phyloP scores from a whole-genome alignment of 768 basidiomycete species.

The Psilocybe tampanensis region DNA sequence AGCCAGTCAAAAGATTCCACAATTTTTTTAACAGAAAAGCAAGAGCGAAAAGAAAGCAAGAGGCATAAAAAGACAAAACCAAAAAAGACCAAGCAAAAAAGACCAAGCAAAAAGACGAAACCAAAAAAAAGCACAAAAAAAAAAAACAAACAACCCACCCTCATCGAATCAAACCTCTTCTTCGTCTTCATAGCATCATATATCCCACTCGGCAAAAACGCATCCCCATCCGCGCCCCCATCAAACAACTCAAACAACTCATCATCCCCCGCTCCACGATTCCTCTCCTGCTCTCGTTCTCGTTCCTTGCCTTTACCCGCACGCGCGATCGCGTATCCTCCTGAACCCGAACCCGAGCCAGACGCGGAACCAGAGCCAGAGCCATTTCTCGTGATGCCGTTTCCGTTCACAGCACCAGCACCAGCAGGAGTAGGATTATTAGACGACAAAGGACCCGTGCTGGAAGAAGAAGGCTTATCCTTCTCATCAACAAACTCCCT shows the following conservation, averaged over 20 bases:
- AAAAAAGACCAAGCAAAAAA: not conserved
- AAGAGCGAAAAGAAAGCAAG: not conserved
- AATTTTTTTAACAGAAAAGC: not conserved
- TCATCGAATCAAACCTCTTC: slow-evolving; percentile 92
- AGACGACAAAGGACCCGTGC: too few species aligned
- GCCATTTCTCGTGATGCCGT: not conserved
- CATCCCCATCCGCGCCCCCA: slow-evolving; percentile 48
- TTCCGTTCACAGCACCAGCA: not conserved
- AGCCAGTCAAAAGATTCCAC: not conserved
- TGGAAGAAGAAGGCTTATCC: too few species aligned
- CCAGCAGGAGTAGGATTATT: too few species aligned
- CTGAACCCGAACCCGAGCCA: not conserved
- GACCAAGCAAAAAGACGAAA: slow-evolving; percentile 3
- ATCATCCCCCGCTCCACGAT: slow-evolving; percentile 29
- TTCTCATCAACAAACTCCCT: slow-evolving; percentile 63
- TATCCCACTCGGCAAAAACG: slow-evolving; percentile 83
- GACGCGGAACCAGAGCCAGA: not conserved
- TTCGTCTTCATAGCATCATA: slow-evolving; percentile 95
- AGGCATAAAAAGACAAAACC: not conserved
- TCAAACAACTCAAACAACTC: too few species aligned
- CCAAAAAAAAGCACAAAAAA: not conserved
- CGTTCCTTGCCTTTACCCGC: slow-evolving; percentile 30
- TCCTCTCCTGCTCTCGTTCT: slow-evolving; percentile 32
- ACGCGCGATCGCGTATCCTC: slow-evolving; percentile 1
- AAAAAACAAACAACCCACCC: slow-evolving; percentile 49